Base-by-base conservation (phyloP, 169 alveolate genomes). In the Eimeria praecox region DNA sequence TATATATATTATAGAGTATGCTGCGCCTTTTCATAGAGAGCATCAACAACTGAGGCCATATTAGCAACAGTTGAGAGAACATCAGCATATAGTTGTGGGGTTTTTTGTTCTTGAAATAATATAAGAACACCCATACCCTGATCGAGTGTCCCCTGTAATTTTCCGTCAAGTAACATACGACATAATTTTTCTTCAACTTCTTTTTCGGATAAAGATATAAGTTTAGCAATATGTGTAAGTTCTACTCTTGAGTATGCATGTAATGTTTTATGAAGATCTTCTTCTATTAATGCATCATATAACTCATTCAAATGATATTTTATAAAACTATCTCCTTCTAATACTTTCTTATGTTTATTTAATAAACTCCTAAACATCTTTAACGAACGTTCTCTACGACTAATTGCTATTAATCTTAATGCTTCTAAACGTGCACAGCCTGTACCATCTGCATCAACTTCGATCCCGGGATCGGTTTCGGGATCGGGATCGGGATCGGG, bases 71-170 rank as follows among this genome's bases (percentile, higher is more conserved):
- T 87, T 38, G 92, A 95, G 52, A 95, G 75, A 1, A 85, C 96
- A 52, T 87, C 83, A 24, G 27, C 42, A 82, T 95, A 66, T 33
- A 86, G 75, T 35, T 75, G 52, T 30, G 90, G 92, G 62, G 83
- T 77, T 22, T 20, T 46, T 82, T 42, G 96, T 62, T 78, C 92
- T 33, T 92, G 96, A 62, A 87, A 96, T 40, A 96, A 95, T 35
- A 96, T 59, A 82, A 97, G 95, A 42, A 99, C 98, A 38, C 99
- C 99, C 64, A 96, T 97, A 59, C 99, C 99, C 97, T 99, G 99
- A 96, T 99, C 99, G 91, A 99, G 97, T 38, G 99, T 99, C 38
- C 99, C 99, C 75, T 97, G 97, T 56, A 99, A 98, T 97, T 97
- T 98, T 95, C 98, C 98, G 96, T 99, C 99, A 62, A 99, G 97